Evolutionary conservation across 108 stramenopile species (phyloP).

Genomic region (Epipyxis sp.): DNA sequence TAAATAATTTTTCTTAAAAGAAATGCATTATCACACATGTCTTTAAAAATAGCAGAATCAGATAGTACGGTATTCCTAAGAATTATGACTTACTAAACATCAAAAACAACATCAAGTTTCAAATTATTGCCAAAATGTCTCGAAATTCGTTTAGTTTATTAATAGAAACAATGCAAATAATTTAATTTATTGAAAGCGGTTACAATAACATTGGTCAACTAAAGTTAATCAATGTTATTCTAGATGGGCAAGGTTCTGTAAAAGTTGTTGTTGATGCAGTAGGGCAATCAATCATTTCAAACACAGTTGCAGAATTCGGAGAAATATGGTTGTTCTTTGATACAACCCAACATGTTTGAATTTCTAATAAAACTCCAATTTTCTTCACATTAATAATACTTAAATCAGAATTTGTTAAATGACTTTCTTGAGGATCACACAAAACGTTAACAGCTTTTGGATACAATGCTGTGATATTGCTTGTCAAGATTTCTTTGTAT

Average conservation of each 20-base stretch:
- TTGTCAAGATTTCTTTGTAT: not conserved
- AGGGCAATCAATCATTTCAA: slow-evolving; percentile 19
- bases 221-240: no score
- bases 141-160: no score
- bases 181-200: no score
- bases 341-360: slow-evolving; percentile 20
- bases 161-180: no score
- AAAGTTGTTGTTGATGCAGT: not conserved
- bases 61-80: no score
- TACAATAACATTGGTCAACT: no score
- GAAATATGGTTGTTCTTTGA: not conserved
- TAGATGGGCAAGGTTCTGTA: slow-evolving; percentile 17
- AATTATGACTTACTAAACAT: no score
- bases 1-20: no score
- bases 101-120: no score
- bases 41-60: no score
- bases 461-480: not conserved
- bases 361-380: slow-evolving; percentile 19
- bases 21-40: no score
- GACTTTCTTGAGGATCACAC: slow-evolving; percentile 6
- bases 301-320: not conserved
- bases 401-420: not conserved
- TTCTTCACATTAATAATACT: not conserved
- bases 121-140: no score
- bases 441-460: not conserved